Conservation (phyloP, 768 basidiomycete genomes). For the Termitomyces sp. region DNA sequence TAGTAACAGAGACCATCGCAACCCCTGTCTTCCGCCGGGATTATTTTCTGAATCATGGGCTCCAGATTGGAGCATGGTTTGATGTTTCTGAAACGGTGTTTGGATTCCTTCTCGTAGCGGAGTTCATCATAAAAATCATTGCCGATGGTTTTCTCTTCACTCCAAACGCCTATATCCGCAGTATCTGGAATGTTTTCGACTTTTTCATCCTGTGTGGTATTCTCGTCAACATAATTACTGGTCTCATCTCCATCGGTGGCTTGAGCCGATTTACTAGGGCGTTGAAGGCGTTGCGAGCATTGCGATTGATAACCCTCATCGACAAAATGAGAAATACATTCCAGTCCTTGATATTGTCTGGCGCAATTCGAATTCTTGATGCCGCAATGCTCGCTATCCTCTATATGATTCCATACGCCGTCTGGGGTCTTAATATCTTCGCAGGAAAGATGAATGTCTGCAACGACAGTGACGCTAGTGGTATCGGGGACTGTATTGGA, state of each 20-base stretch:
- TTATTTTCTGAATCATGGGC: conserved; percentile 58
- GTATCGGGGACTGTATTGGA: conserved; percentile 61
- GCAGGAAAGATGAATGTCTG: conserved; percentile 78
- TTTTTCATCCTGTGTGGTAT: conserved; percentile 78
- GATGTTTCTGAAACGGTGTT: conserved; percentile 74
- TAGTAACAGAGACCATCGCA: conserved; percentile 78
- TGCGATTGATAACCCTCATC: conserved; percentile 87
- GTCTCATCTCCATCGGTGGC: conserved; percentile 71
- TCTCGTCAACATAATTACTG: conserved; percentile 67
- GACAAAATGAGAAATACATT: conserved; percentile 85
- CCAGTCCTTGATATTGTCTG: conserved; percentile 81
- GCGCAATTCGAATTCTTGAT: conserved; percentile 78
- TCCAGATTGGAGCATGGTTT: conserved; percentile 77
- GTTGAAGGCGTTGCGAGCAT: conserved; percentile 82
- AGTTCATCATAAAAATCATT: conserved; percentile 85
- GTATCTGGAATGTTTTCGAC: conserved; percentile 91
- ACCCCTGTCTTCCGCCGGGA: conserved; percentile 78
- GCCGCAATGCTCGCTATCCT: conserved; percentile 87
- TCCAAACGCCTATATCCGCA: conserved; percentile 87
- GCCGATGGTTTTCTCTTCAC: conserved; percentile 92
- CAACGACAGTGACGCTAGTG: conserved; percentile 60
- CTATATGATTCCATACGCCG: conserved; percentile 88
- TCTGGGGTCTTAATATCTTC: conserved; percentile 95
- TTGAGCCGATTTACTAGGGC: conserved; percentile 79
- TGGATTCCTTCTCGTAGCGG: conserved; percentile 64